phyloP scores from a whole-genome alignment of 1,284 basidiomycete genomes.

The Irpex rosettiformis region DNA sequence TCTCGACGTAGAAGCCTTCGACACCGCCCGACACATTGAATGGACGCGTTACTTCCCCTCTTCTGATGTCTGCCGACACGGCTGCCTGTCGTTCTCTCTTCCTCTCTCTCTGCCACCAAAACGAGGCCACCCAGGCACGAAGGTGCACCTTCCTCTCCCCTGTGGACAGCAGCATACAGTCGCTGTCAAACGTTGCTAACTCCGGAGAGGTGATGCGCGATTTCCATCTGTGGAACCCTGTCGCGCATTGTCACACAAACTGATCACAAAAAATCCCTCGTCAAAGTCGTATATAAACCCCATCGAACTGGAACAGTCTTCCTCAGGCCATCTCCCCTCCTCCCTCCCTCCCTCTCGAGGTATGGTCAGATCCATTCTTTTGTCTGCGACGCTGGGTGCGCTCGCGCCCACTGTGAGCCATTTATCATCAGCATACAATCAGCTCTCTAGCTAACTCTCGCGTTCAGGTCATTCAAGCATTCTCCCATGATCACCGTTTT shows the following conservation, averaged over 20 bases:
- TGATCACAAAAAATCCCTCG: neutral
- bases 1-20: too few species aligned
- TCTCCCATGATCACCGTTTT: constrained; percentile 3
- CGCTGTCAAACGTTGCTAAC: too few species aligned
- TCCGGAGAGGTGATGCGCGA: neutral
- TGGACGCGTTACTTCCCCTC: too few species aligned
- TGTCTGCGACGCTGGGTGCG: constrained; percentile 12
- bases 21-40: too few species aligned
- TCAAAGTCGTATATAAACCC: constrained; percentile 7
- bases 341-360: neutral
- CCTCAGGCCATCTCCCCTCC: constrained; percentile 5
- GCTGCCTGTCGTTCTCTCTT: too few species aligned
- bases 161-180: too few species aligned
- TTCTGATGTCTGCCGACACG: too few species aligned
- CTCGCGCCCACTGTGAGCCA: constrained; percentile 14
- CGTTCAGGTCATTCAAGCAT: constrained; percentile 14
- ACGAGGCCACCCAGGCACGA: too few species aligned
- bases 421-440: neutral
- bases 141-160: too few species aligned
- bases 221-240: neutral
- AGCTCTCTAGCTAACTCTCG: neutral
- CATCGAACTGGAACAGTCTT: neutral
- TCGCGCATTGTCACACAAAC: neutral
- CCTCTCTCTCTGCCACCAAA: too few species aligned
- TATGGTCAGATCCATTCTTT: constrained; percentile 11